Base-by-base conservation (phyloP, 2,329 filamentous ascomycete genomes). In the Fusarium caatingaense region DNA sequence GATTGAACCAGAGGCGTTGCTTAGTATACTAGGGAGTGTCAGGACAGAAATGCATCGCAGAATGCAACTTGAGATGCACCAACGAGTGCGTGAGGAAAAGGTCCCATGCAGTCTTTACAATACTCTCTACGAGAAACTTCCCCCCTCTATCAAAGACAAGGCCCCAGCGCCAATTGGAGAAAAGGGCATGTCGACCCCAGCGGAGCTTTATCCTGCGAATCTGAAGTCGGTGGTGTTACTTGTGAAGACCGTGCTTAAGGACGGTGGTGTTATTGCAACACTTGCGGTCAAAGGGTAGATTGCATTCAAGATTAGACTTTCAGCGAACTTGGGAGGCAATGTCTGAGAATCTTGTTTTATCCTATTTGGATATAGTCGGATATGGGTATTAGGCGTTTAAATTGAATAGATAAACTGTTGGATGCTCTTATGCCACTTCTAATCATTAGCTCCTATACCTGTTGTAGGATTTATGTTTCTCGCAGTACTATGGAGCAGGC, bases 11-110 rank as follows among this genome's bases (percentile, higher is more conserved):
- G 49, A 30, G 25, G 25, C 32, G 34, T 42, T 53, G 5, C 34
- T 53, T 30, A 7, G 16, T 42, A 42, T 42, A 28, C 49, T 53
- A 21, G 49, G 34, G n/a, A 42, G 23, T 30, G 34, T 53, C 20
- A 40, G 49, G 25, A 30, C 34, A 8, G 49, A 53, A 42, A 53
- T 53, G 13, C 23, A 53, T 28, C 49, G 49, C 13, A 53, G 34
- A 5, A 53, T 53, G 34, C 13, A 53, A 30, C 34, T 53, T 6
- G 49, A 53, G 34, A 53, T 53, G 49, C 49, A 53, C 37, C 49
- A 53, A 21, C 49, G 49, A 41, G 49, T 53, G 34, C 49, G 32
- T 16, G 34, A 53, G 49, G 49, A 53, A 18, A 53, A 40, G 2
- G 5, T 41, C 12, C 23, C 49, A 53, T 53, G 49, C 25, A 18